Evolutionary conservation across 2,329 filamentous ascomycete species (phyloP), one percentile per base, ranked within the genome.

Genomic region (Orbilia ellipsospora): DNA sequence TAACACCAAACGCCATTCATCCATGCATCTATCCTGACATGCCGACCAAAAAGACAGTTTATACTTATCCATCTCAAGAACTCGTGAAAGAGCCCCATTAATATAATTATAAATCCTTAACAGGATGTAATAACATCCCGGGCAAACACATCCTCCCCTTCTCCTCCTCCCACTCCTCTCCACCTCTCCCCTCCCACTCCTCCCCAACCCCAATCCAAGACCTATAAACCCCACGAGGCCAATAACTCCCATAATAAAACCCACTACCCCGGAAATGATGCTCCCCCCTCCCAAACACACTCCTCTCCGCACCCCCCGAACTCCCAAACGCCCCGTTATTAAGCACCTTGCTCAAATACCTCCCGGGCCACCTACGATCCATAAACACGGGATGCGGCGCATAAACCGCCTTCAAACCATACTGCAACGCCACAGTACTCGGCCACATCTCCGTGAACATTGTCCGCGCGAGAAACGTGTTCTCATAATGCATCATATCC

Each of bases 381-480:
- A 94, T 88, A 81, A 91, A 98, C 66, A 96, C 87, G 0, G 94
- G 92, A 80, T 98, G 94, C 0, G 94, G 94, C 1, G 90, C 93
- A 78, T 91, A 96, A 13, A 97, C 93, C 44, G 92, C 93, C 84
- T 97, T 98, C 83, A 92, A 90, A 10, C 94, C 94, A 81, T 97
- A 94, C 74, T 97, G 94, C 8, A 98, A 86, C 0, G 94, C 92
- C 0, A 92, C 89, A 0, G 92, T 95, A 0, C 90, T 90, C 0
- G 94, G 92, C 93, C 93, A 97, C 94, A 97, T 97, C 83, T 98
- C 94, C 0, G 93, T 92, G 81, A 96, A 96, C 84, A 95, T 96
- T 78, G 92, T 92, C 82, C 96, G 92, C 79, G 93, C 94, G 80
- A 90, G 90, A 80, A 92, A 87, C 31, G 90, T 89, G 2, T 94